A percentile compares a stretch with the other conserved stretches of the same genome.
Conservation (phyloP, 1,284 basidiomycete genomes). For the Leccinum ponderosum region DNA sequence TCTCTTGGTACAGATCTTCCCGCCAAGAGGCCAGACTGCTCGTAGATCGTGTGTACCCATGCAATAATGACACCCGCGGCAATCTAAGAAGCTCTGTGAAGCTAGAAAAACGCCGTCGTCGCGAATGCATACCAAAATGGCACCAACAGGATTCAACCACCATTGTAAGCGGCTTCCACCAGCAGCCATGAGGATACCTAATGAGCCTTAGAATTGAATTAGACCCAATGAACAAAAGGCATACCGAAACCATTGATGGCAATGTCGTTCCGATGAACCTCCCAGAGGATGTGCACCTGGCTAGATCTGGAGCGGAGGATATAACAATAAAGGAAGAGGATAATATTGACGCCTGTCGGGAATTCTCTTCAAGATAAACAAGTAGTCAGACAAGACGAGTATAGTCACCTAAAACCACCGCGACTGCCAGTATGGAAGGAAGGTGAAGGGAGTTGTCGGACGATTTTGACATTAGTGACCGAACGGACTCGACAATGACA, state of each 20-base stretch:
- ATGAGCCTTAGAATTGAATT: constrained; percentile 17
- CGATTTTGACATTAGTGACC: constrained; percentile 62
- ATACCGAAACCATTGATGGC: constrained; percentile 79
- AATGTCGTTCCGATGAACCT: constrained; percentile 92
- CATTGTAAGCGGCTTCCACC: constrained; percentile 86
- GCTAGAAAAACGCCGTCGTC: neutral
- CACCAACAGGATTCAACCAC: constrained; percentile 87
- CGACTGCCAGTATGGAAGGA: constrained; percentile 81
- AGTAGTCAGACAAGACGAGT: neutral
- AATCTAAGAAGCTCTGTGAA: constrained; percentile 49
- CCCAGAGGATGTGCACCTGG: constrained; percentile 93
- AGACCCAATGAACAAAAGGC: constrained; percentile 15
- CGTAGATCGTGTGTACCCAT: constrained; percentile 77
- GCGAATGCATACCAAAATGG: constrained; percentile 59
- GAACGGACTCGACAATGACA: constrained; percentile 82
- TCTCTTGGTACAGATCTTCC: constrained; percentile 91
- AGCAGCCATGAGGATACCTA: constrained; percentile 87
- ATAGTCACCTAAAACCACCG: constrained; percentile 70
- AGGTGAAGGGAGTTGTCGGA: constrained; percentile 76
- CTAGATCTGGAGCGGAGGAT: constrained; percentile 78
- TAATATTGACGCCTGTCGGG: constrained; percentile 72
- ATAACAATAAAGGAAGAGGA: constrained; percentile 87
- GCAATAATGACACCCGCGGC: constrained; percentile 78
- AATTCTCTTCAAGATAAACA: neutral
- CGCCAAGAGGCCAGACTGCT: constrained; percentile 85